A percentile compares a stretch with the other conserved stretches of the same genome.
Conservation (phyloP, 2,329 filamentous ascomycete genomes). For the Cytospora mali region DNA sequence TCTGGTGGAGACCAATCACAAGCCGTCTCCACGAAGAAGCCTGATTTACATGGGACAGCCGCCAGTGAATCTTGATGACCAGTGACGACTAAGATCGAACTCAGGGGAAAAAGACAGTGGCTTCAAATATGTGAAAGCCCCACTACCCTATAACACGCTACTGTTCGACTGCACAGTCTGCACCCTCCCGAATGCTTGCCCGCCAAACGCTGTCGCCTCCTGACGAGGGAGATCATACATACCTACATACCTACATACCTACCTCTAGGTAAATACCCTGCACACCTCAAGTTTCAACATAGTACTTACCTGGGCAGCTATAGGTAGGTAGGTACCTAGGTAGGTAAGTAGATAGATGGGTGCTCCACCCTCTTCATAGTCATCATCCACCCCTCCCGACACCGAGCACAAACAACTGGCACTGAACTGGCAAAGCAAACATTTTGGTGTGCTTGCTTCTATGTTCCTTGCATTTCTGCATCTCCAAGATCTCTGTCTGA, state of each 20-base stretch:
- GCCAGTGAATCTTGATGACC: neutral
- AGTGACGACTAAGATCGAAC: no score
- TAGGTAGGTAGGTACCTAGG: no score
- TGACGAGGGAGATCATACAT: neutral
- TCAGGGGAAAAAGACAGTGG: neutral
- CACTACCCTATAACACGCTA: constrained; percentile 1
- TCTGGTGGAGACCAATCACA: constrained; percentile 22
- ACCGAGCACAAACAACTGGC: no score
- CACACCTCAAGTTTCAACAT: no score
- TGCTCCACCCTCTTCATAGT: no score
- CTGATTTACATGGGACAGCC: constrained; percentile 22
- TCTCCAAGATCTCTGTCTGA: no score
- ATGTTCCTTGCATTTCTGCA: neutral
- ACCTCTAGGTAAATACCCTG: no score
- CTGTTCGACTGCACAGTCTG: neutral
- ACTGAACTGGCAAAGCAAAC: no score
- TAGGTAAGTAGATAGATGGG: no score
- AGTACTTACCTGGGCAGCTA: no score
- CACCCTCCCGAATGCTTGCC: neutral
- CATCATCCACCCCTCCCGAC: no score
- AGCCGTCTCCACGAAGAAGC: neutral
- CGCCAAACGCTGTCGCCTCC: no score
- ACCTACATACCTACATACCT: neutral
- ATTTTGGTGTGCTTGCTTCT: neutral
- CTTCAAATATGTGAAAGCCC: neutral